phyloP scores from a whole-genome alignment of 2,329 filamentous ascomycete species.

The Colletotrichum lindemuthianum region DNA sequence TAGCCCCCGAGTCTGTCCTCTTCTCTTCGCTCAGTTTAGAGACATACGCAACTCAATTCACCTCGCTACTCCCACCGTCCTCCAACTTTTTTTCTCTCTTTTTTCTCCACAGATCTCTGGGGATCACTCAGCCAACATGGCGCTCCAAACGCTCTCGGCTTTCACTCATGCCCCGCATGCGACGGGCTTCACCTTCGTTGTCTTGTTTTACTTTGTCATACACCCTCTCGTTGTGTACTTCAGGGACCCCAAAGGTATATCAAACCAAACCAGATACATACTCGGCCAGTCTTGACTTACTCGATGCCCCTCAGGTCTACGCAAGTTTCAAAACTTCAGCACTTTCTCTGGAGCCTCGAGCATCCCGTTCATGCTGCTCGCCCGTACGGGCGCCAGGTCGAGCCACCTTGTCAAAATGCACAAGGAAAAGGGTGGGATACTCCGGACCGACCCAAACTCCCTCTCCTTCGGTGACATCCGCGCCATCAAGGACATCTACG shows the following conservation, averaged over 20 bases:
- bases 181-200: conserved; percentile 33
- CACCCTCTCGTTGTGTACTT: conserved; percentile 55
- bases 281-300: no score
- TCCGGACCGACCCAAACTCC: conserved; percentile 56
- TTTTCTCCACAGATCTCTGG: not conserved
- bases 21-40: not conserved
- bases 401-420: conserved; percentile 54
- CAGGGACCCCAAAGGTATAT: conserved; percentile 52
- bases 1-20: conserved; percentile 7
- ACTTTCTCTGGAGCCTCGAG: conserved; percentile 55
- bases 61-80: not conserved
- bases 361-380: conserved; percentile 57
- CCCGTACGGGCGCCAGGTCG: conserved; percentile 55
- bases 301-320: conserved; percentile 44
- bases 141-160: conserved; percentile 5
- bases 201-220: conserved; percentile 47
- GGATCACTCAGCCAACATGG: conserved; percentile 7
- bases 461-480: conserved; percentile 52
- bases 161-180: conserved; percentile 15
- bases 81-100: not conserved
- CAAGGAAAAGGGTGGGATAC: conserved; percentile 51
- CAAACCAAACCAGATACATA: no score
- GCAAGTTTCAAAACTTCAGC: conserved; percentile 56
- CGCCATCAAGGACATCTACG: conserved; percentile 62
- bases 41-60: not conserved